Conservation (phyloP, 139 green algal species). For the Chlamydomonas schloesseri region DNA sequence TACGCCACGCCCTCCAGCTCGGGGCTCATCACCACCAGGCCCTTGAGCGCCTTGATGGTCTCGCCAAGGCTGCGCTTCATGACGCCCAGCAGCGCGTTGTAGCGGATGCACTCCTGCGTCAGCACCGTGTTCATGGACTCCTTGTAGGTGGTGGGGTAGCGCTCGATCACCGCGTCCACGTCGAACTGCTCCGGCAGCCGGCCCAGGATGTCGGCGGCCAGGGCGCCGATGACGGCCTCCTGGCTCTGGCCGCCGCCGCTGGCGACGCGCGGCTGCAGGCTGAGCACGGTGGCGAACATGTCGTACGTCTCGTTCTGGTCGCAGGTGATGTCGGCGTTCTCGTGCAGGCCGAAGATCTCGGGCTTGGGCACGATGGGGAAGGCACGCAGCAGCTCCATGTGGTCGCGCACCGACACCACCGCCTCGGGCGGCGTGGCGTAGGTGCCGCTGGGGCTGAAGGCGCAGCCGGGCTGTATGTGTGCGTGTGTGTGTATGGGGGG, state of each 20-base stretch:
- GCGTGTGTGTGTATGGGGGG: no score
- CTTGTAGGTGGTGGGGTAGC: constrained; percentile 84
- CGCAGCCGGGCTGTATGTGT: constrained; percentile 22
- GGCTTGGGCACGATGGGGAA: constrained; percentile 72
- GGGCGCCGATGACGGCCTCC: constrained; percentile 64
- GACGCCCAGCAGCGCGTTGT: constrained; percentile 78
- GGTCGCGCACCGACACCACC: not conserved
- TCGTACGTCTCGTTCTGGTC: constrained; percentile 87
- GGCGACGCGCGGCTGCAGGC: constrained; percentile 78
- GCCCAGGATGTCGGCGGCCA: constrained; percentile 67
- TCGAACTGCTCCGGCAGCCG: constrained; percentile 73
- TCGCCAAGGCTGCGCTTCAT: constrained; percentile 69
- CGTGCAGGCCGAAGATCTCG: constrained; percentile 85
- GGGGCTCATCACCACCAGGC: constrained; percentile 82
- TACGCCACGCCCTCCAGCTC: constrained; percentile 83
- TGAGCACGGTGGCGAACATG: constrained; percentile 81
- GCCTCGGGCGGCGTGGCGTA: constrained; percentile 50
- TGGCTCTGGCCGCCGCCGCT: constrained; percentile 58
- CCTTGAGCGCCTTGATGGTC: constrained; percentile 77
- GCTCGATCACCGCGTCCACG: constrained; percentile 68
- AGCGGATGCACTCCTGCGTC: constrained; percentile 69
- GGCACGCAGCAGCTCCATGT: constrained; percentile 41
- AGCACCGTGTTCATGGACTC: constrained; percentile 94
- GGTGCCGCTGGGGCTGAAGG: constrained; percentile 51
- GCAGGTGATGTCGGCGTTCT: constrained; percentile 86